A percentile compares a stretch with the other conserved stretches of the same genome.
Conservation (phyloP, 805 yeast species). For the Yarrowia sp. region DNA sequence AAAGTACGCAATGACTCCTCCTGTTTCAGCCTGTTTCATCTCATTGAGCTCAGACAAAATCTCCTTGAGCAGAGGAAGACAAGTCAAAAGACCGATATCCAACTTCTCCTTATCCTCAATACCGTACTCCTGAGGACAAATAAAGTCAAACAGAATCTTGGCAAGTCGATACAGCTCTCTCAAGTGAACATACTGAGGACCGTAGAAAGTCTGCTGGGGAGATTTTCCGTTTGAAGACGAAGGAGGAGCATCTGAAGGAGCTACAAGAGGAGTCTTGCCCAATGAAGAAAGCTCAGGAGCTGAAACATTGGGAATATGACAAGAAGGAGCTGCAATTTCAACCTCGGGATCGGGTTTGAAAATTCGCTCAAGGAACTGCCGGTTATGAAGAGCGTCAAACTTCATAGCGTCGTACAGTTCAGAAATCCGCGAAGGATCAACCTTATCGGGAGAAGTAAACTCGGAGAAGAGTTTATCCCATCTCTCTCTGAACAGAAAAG, state of each 20-base stretch:
- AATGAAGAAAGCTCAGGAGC: conserved; percentile 17
- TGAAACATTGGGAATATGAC: conserved; percentile 31
- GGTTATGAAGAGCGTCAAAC: conserved; percentile 93
- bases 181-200: conserved; percentile 71
- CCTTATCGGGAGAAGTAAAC: conserved; percentile 88
- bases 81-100: conserved; percentile 92
- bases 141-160: conserved; percentile 91
- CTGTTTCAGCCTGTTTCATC: conserved; percentile 73
- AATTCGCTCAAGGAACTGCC: conserved; percentile 80
- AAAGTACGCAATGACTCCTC: conserved; percentile 88
- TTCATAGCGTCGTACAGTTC: conserved; percentile 98
- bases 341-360: conserved; percentile 58
- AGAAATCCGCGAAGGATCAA: conserved; percentile 94
- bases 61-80: conserved; percentile 89
- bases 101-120: conserved; percentile 91
- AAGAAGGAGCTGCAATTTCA: conserved; percentile 34
- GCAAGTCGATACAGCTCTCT: conserved; percentile 87
- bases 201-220: conserved; percentile 55
- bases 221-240: conserved; percentile 34
- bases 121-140: conserved; percentile 98
- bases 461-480: conserved; percentile 97
- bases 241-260: conserved; percentile 13
- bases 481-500: conserved; percentile 82
- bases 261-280: conserved; percentile 21
- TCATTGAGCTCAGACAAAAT: conserved; percentile 74